Evolutionary conservation across 805 yeast species (phyloP).

Genomic region (Zygosaccharomyces siamensis): DNA sequence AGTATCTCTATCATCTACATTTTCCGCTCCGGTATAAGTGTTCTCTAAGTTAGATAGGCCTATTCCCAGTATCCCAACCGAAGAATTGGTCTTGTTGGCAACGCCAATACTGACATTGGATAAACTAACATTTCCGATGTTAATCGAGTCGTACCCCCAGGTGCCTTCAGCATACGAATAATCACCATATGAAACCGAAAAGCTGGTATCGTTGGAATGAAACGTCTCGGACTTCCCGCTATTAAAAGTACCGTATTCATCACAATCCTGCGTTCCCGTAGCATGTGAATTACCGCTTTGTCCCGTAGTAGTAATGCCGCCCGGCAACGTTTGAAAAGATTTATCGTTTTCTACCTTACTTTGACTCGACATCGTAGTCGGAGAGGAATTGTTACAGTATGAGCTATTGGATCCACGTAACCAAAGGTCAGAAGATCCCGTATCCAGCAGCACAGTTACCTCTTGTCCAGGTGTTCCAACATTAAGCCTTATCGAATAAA

Average conservation of each 20-base stretch:
- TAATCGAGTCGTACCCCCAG: slow-evolving; percentile 43
- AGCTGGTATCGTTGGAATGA: slow-evolving; percentile 33
- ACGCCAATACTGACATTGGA: slow-evolving; percentile 34
- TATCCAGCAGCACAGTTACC: slow-evolving; percentile 52
- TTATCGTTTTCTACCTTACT: not conserved
- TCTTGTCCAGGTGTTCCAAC: slow-evolving; percentile 52
- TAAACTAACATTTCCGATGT: slow-evolving; percentile 29
- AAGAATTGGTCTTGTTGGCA: slow-evolving; percentile 34
- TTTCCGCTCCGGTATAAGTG: slow-evolving; percentile 39
- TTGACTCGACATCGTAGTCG: not conserved
- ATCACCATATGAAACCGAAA: slow-evolving; percentile 49
- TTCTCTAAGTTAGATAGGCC: slow-evolving; percentile 59
- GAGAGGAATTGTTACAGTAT: slow-evolving; percentile 33
- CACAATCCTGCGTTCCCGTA: slow-evolving; percentile 30
- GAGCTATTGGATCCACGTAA: slow-evolving; percentile 48
- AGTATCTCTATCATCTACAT: slow-evolving; percentile 9
- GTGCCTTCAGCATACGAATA: slow-evolving; percentile 44
- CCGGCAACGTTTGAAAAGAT: not conserved
- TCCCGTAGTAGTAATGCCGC: slow-evolving; percentile 2
- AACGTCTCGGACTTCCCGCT: slow-evolving; percentile 34
- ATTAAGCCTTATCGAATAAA: slow-evolving; percentile 40
- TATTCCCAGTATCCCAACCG: slow-evolving; percentile 47
- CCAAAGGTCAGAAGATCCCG: slow-evolving; percentile 64
- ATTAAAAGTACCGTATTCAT: slow-evolving; percentile 39
- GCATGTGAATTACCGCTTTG: not conserved